Conservation (phyloP, 371 early-diverging fungal species). For the Circinella minor region DNA sequence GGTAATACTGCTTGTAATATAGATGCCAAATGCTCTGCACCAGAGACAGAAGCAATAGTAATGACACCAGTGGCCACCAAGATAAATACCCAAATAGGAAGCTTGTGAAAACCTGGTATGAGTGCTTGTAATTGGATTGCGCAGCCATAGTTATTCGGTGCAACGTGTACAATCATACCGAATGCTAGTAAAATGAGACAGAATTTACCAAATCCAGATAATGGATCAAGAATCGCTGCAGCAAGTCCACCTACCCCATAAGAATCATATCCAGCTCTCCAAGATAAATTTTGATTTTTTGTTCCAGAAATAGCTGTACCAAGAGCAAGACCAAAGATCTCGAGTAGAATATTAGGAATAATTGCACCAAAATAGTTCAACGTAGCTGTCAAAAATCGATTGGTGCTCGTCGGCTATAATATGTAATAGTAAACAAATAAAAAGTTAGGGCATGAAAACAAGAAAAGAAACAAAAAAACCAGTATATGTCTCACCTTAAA, state of each 20-base stretch:
- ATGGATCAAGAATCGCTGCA: conserved; percentile 16
- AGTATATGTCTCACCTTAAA: too few species aligned
- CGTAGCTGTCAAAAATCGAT: conserved; percentile 15
- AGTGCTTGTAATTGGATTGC: conserved; percentile 27
- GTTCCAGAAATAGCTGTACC: background rate
- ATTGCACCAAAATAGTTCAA: conserved; percentile 35
- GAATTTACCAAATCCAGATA: conserved; percentile 31
- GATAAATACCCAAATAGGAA: conserved; percentile 10
- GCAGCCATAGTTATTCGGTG: conserved; percentile 29
- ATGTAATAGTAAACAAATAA: background rate
- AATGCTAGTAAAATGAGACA: conserved; percentile 32
- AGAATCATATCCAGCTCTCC: conserved; percentile 1
- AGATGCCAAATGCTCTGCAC: conserved; percentile 5
- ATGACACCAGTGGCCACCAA: background rate
- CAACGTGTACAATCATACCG: conserved; percentile 23
- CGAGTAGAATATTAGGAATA: conserved; percentile 31
- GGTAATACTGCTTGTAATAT: conserved; percentile 22
- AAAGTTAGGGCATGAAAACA: too few species aligned
- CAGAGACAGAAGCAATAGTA: background rate
- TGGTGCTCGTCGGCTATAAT: conserved; percentile 16
- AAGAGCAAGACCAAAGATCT: conserved; percentile 29
- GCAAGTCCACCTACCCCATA: conserved; percentile 24
- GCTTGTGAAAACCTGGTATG: conserved; percentile 13
- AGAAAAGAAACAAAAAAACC: too few species aligned
- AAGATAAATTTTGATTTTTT: background rate